A percentile compares a stretch with the other conserved stretches of the same genome.
phyloP scores from a whole-genome alignment of 1,139 yeast genomes.

The Taiozyma sp. region DNA sequence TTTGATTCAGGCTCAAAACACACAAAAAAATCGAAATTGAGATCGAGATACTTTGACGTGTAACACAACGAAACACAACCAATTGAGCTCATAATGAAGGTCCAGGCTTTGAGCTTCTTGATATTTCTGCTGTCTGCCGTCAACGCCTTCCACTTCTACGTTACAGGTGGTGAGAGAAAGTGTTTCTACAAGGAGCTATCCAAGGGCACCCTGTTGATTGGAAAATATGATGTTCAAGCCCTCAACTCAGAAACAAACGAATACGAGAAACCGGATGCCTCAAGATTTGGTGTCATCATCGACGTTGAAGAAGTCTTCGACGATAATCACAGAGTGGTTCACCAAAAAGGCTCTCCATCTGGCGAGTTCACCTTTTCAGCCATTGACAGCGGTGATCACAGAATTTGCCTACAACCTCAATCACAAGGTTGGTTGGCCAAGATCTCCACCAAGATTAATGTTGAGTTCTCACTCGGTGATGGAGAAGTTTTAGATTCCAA shows the following conservation, averaged over 20 bases:
- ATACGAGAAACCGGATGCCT: slow-evolving; percentile 39
- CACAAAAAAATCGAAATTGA: not conserved
- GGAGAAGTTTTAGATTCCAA: slow-evolving; percentile 46
- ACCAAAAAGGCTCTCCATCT: slow-evolving; percentile 52
- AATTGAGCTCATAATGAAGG: slow-evolving; percentile 2
- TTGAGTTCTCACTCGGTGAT: slow-evolving; percentile 51
- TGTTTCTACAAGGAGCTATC: slow-evolving; percentile 68
- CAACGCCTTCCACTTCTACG: slow-evolving; percentile 42
- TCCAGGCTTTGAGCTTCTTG: not conserved
- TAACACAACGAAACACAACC: not conserved
- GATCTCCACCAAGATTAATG: slow-evolving; percentile 40
- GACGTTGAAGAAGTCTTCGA: slow-evolving; percentile 60
- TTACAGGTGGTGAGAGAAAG: slow-evolving; percentile 51
- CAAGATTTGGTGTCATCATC: slow-evolving; percentile 41
- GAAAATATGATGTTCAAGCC: slow-evolving; percentile 56
- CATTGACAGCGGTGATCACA: slow-evolving; percentile 68
- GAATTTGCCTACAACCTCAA: slow-evolving; percentile 64
- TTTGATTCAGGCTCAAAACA: not conserved
- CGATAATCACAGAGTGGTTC: slow-evolving; percentile 61
- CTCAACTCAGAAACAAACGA: slow-evolving; percentile 39
- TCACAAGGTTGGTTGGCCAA: slow-evolving; percentile 54
- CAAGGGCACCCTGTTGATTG: slow-evolving; percentile 54
- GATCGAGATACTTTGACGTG: not conserved
- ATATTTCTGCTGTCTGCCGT: slow-evolving; percentile 22
- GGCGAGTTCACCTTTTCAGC: slow-evolving; percentile 72